Evolutionary conservation across 2,329 filamentous ascomycete genomes (phyloP), one percentile per base, ranked within the genome.

Genomic region (Aureobasidium leucospermi): DNA sequence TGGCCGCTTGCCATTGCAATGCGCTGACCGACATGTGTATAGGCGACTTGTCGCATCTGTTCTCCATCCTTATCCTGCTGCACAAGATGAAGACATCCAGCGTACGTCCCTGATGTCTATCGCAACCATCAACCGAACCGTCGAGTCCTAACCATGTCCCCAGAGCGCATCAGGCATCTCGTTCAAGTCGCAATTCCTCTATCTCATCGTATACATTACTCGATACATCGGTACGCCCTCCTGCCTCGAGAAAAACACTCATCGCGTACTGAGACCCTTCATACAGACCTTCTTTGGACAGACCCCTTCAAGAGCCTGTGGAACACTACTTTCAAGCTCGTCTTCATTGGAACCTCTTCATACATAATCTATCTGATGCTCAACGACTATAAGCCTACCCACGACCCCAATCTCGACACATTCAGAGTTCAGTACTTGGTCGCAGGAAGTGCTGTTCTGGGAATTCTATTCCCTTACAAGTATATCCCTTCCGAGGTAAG

Each of bases 291-390:
- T 61, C 92, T 97, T 74, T 90, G 85, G 85, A 87, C 84, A 63
- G 77, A 85, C 66, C 91, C 88, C 7, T 69, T 69, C 16, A 69
- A 70, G 34, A 70, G 69, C 69, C 75, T 90, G 64, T 99, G 96
- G 84, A 96, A 97, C 78, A 87, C 94, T 62, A 76, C 90, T 69
- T 96, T 97, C 81, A 99, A 99, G 76, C 85, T 97, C 71, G 82
- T 96, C 72, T 99, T 97, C 81, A 92, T 99, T 73, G 81, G 79
- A 64, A 87, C 90, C 28, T 92, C 95, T 64, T 85, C 87, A 64
- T 99, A 99, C 80, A 96, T 92, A 69, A 85, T 99, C 73, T 97
- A 96, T 78, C 85, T 97, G 67, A 99, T 99, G 94, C 88, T 94
- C 63, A 95, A 90, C 67, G 89, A 93, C 69, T 99, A 94, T 84